Conservation (phyloP, 202 grass and related monocot genomes). For the Bolboschoenoplectus hybrid region DNA sequence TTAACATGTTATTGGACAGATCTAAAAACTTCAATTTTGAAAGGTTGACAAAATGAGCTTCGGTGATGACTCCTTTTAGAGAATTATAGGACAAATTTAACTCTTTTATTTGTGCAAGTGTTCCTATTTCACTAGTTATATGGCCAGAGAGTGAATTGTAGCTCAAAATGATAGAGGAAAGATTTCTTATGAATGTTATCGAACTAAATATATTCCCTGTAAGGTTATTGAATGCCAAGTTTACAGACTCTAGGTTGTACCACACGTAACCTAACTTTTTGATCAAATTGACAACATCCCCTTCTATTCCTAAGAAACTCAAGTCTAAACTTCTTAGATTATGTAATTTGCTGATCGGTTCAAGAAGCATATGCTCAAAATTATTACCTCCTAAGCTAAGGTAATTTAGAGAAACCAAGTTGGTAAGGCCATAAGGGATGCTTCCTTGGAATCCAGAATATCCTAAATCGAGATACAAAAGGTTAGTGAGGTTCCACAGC, state of each 20-base stretch:
- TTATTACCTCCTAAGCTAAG: neutral
- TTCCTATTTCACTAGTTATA: neutral
- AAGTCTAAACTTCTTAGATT: neutral
- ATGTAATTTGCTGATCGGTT: neutral
- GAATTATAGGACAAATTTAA: neutral
- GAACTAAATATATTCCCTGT: neutral
- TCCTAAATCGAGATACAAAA: neutral
- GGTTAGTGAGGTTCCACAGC: slow-evolving; percentile 11
- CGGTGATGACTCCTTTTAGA: neutral
- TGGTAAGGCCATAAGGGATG: neutral
- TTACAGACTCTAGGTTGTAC: neutral
- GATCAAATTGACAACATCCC: neutral
- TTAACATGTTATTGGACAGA: slow-evolving; percentile 13
- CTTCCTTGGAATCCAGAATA: neutral
- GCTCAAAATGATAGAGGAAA: neutral
- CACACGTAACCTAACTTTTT: neutral
- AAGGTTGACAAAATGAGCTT: neutral
- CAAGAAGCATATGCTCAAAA: neutral
- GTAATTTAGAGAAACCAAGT: neutral
- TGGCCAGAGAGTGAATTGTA: neutral
- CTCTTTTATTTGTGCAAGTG: neutral
- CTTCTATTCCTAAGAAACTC: neutral
- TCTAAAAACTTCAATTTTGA: neutral
- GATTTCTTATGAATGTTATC: neutral
- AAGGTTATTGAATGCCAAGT: too few relatives aligned